Conservation (phyloP, 2,329 filamentous ascomycete species). For the Aspergillus bombycis region DNA sequence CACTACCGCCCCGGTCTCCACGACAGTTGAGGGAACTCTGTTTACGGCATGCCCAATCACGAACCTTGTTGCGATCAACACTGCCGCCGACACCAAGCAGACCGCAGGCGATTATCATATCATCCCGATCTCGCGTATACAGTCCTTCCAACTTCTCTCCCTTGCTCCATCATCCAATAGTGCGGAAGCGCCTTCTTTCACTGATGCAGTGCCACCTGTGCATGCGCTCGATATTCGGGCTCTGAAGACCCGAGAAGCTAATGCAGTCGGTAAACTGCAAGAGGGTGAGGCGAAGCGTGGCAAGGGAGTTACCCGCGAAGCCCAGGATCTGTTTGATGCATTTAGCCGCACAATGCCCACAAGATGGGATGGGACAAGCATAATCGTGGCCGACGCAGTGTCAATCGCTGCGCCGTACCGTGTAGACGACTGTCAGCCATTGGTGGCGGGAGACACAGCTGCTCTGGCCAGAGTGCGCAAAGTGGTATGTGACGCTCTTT, state of each 20-base stretch:
- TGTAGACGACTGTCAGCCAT: slow-evolving; percentile 55
- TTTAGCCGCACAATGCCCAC: slow-evolving; percentile 63
- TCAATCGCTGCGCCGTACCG: slow-evolving; percentile 62
- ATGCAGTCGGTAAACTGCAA: slow-evolving; percentile 59
- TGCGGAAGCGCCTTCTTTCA: slow-evolving; percentile 45
- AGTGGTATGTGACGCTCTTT: slow-evolving; percentile 45
- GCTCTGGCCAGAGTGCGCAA: slow-evolving; percentile 51
- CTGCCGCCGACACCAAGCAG: slow-evolving; percentile 38
- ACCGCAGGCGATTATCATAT: slow-evolving; percentile 61
- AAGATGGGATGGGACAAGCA: slow-evolving; percentile 61
- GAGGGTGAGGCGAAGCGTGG: slow-evolving; percentile 61
- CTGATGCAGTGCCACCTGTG: slow-evolving; percentile 49
- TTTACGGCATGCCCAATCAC: slow-evolving; percentile 65
- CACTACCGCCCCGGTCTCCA: slow-evolving; percentile 55
- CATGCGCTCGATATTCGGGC: slow-evolving; percentile 57
- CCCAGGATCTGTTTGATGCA: slow-evolving; percentile 66
- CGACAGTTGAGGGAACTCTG: slow-evolving; percentile 62
- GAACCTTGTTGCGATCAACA: slow-evolving; percentile 65
- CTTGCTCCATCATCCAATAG: slow-evolving; percentile 36
- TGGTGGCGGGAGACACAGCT: slow-evolving; percentile 44
- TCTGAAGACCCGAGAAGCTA: slow-evolving; percentile 58
- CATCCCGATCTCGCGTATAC: slow-evolving; percentile 62
- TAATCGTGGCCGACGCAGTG: slow-evolving; percentile 64
- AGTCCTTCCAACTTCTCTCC: slow-evolving; percentile 58
- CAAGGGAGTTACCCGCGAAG: slow-evolving; percentile 63